Evolutionary conservation across 805 yeast species (phyloP), one percentile per base, ranked within the genome.

Genomic region (Candida saitoana): DNA sequence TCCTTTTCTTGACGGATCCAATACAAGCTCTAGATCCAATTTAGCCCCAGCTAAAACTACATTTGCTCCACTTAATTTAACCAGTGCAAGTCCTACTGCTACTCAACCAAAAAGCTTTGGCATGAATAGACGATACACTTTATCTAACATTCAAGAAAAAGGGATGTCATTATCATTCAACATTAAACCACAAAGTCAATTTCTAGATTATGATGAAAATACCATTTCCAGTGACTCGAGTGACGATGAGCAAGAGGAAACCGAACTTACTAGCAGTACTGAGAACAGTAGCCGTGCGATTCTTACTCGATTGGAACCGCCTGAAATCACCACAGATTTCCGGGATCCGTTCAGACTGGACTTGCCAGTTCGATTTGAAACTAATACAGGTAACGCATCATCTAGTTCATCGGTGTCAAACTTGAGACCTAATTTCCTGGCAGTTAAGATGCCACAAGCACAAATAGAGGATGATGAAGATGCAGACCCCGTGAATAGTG

Each of bases 391-490:
- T 16, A 51, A 51, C 7, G 9, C 38, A 16, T 66, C 73, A 1
- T 42, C 59, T 6, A 55, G 63, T 35, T 60, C 72, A 1, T 59
- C 69, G 1, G 52, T 57, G 12, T 59, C 70, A 12, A 66, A 67
- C 42, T 59, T 70, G 31, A 69, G 77, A 36, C 87, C 89, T 0
- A 77, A 78, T 36, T 82, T 86, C 50, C 78, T 85, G 27, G 83
- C 91, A 2, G 82, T 79, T 34, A 80, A 84, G 38, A 71, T 84
- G 38, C 93, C 93, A 1, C 73, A 77, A 46, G 77, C 91, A 0
- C 79, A 73, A 46, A 73, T 84, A 1, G 63, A 80, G 36, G 87
- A 82, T 44, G 84, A 82, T 46, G 87, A 84, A 0, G 76, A 76
- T 16, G 89, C 86, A 12, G 64, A 56, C 11, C 56, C 38, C 2